A percentile compares a stretch with the other conserved stretches of the same genome.
Evolutionary conservation across 2,329 filamentous ascomycete genomes (phyloP).

Genomic region (Cercospora beticola): DNA sequence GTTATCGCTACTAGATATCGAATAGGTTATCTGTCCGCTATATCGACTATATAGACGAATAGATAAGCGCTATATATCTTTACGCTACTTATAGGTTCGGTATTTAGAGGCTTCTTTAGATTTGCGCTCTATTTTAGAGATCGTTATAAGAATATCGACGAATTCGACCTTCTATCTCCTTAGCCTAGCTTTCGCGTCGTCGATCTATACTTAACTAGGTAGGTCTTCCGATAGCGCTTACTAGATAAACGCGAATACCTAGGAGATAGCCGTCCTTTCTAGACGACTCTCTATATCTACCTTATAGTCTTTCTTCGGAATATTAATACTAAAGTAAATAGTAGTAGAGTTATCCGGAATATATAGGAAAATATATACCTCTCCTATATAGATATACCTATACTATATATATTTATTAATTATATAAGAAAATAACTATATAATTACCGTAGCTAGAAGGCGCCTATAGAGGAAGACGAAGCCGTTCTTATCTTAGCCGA

Average conservation of each 20-base stretch:
- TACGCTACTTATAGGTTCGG: background rate
- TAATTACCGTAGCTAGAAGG: constrained; percentile 17
- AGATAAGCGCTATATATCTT: background rate
- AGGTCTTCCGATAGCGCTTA: constrained; percentile 4
- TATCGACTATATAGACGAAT: background rate
- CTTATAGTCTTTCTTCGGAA: constrained; percentile 2
- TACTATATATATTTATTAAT: constrained; percentile 13
- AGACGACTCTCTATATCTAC: background rate
- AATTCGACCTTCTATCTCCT: constrained; percentile 10
- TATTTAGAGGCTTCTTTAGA: constrained; percentile 8
- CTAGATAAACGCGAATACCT: constrained; percentile 14
- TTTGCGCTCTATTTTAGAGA: background rate
- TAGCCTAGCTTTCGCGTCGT: background rate
- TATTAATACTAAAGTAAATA: background rate
- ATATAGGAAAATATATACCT: constrained; percentile 14
- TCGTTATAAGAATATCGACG: constrained; percentile 6
- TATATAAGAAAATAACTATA: constrained; percentile 21
- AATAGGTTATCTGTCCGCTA: background rate
- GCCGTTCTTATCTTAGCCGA: constrained; percentile 7
- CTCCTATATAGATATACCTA: constrained; percentile 15
- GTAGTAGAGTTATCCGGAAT: constrained; percentile 12
- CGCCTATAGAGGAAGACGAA: constrained; percentile 10
- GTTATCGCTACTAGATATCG: background rate
- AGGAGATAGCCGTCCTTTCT: constrained; percentile 14
- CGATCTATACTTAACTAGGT: constrained; percentile 3